phyloP scores from a whole-genome alignment of 306 rosid species.

The Hippophae rhamnoides region DNA sequence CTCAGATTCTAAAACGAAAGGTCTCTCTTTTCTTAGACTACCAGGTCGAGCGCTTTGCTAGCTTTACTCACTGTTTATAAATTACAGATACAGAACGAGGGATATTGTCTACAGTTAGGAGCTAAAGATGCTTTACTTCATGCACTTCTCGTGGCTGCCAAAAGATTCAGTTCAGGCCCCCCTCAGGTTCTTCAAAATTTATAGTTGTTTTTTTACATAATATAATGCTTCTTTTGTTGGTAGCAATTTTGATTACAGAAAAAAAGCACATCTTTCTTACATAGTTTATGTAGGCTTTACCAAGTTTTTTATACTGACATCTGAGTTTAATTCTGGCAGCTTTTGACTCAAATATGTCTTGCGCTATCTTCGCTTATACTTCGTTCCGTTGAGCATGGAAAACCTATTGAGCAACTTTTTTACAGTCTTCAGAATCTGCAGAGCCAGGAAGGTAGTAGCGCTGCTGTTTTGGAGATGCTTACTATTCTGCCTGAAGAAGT shows the following conservation, averaged over 20 bases:
- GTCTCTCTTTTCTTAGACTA: conserved; percentile 18
- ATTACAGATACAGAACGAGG: conserved; percentile 80
- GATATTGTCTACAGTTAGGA: conserved; percentile 49
- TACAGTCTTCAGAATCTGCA: conserved; percentile 82
- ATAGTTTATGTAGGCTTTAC: conserved; percentile 2
- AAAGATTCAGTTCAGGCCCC: conserved; percentile 73
- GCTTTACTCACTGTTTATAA: not conserved
- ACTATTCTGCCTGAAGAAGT: conserved; percentile 94
- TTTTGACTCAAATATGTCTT: conserved; percentile 91
- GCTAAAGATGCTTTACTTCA: conserved; percentile 79
- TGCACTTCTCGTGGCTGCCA: conserved; percentile 86
- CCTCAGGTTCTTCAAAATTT: conserved; percentile 54
- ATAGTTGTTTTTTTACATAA: conserved; percentile 1
- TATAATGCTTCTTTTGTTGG: not conserved
- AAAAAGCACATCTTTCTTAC: not conserved
- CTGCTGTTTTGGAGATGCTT: conserved; percentile 93
- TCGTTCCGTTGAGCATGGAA: conserved; percentile 67
- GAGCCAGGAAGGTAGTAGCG: conserved; percentile 55
- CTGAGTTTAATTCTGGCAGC: conserved; percentile 46
- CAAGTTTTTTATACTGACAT: conserved; percentile 6
- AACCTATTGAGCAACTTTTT: conserved; percentile 83
- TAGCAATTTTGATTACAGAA: not conserved
- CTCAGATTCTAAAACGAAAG: conserved; percentile 97
- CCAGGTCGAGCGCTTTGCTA: not conserved
- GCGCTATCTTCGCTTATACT: conserved; percentile 86